Evolutionary conservation across 2,329 filamentous ascomycete species (phyloP).

Genomic region (Aspergillus sp.): DNA sequence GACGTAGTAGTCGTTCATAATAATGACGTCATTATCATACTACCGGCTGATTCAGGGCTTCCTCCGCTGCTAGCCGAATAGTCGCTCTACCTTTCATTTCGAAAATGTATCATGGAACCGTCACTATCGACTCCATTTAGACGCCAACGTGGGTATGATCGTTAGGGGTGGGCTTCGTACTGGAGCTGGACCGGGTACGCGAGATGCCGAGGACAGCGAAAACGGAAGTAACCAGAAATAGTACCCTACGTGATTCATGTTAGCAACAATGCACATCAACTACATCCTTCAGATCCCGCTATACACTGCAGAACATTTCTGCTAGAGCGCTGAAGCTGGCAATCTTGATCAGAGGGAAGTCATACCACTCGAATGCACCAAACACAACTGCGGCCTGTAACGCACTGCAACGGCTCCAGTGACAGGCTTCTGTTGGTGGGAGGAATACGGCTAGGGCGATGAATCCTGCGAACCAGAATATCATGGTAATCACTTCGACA

Average conservation of each 20-base stretch:
- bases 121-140: slow-evolving; percentile 9
- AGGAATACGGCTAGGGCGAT: slow-evolving; percentile 72
- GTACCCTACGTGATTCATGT: slow-evolving; percentile 26
- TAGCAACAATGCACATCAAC: slow-evolving; percentile 1
- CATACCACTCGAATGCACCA: slow-evolving; percentile 52
- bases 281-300: neutral
- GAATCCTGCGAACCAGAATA: slow-evolving; percentile 90
- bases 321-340: neutral
- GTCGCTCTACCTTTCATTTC: neutral
- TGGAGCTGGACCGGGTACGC: slow-evolving; percentile 36
- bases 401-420: slow-evolving; percentile 58
- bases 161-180: slow-evolving; percentile 26
- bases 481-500: slow-evolving; percentile 70
- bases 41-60: neutral
- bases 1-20: neutral
- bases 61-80: neutral
- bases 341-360: neutral
- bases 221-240: slow-evolving; percentile 54
- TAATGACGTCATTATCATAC: neutral
- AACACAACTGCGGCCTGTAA: slow-evolving; percentile 57
- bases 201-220: slow-evolving; percentile 52
- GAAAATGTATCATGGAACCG: neutral
- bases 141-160: slow-evolving; percentile 23
- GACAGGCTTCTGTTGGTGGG: slow-evolving; percentile 57
- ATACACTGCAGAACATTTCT: neutral